A percentile compares a stretch with the other conserved stretches of the same genome.
phyloP scores from a whole-genome alignment of 306 rosid species.

The Dalbergia cultrata region DNA sequence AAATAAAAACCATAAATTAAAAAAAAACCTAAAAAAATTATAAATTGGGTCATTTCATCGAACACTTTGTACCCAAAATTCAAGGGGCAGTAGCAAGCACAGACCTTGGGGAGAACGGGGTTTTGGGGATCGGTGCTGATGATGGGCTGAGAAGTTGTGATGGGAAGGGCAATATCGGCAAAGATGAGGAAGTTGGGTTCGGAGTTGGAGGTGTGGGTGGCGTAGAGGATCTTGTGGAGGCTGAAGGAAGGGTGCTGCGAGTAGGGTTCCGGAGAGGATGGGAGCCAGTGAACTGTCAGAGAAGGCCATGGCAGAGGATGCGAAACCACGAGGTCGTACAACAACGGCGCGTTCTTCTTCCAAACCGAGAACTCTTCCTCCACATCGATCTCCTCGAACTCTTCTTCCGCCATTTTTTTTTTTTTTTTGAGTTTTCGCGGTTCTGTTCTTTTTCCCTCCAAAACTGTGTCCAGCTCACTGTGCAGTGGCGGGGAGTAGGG shows the following conservation, averaged over 20 bases:
- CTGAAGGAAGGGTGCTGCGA: slow-evolving; percentile 62
- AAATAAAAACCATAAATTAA: too few relatives aligned
- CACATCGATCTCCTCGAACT: slow-evolving; percentile 43
- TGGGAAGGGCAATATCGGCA: slow-evolving; percentile 74
- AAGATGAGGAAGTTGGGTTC: slow-evolving; percentile 81
- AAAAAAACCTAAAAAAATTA: background rate
- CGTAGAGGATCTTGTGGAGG: slow-evolving; percentile 73
- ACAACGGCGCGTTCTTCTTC: slow-evolving; percentile 83
- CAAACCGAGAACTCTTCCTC: slow-evolving; percentile 86
- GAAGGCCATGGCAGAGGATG: slow-evolving; percentile 95
- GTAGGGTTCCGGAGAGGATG: slow-evolving; percentile 55
- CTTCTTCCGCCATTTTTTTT: slow-evolving; percentile 60
- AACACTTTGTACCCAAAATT: slow-evolving; percentile 45
- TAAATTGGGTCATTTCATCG: slow-evolving; percentile 44
- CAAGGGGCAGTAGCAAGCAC: background rate
- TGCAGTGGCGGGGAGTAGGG: background rate
- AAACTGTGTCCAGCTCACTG: background rate
- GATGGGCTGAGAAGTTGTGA: slow-evolving; percentile 45
- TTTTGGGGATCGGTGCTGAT: slow-evolving; percentile 32
- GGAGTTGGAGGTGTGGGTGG: slow-evolving; percentile 81
- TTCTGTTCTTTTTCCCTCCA: background rate
- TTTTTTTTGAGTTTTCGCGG: slow-evolving; percentile 37
- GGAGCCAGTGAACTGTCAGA: slow-evolving; percentile 80
- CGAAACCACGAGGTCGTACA: slow-evolving; percentile 82
- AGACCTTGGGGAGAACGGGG: slow-evolving; percentile 71